These are phyloP conservation scores for Trypethelium eluteriae DNA, from an alignment of 495 filamentous ascomycete genomes.

Conservation along the genomic window DNA sequence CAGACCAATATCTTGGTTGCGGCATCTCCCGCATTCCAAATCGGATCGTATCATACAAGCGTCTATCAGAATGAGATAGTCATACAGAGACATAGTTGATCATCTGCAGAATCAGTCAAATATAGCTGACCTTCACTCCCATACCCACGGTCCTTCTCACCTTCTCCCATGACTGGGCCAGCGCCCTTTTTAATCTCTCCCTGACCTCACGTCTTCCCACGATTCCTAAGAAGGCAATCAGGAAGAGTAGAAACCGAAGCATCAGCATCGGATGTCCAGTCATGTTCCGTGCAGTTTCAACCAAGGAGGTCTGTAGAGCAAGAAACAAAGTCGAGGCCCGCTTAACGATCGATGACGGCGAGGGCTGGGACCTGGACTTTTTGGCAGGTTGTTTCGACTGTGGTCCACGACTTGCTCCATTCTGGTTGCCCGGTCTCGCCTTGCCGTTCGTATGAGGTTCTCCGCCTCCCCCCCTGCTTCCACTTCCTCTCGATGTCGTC, in stretches of 20 bases:
- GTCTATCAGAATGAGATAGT: background rate
- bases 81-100: background rate
- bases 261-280: constrained; percentile 66
- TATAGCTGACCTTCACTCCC: constrained; percentile 97
- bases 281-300: constrained; percentile 54
- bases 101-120: constrained; percentile 41
- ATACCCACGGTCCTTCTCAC: constrained; percentile 80
- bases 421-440: constrained; percentile 18
- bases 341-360: constrained; percentile 34
- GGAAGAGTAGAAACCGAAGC: constrained; percentile 67
- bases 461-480: constrained; percentile 11
- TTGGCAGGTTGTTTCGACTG: constrained; percentile 28
- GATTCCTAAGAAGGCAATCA: constrained; percentile 71
- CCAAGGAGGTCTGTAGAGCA: constrained; percentile 54
- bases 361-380: constrained; percentile 34
- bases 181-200: constrained; percentile 60
- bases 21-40: background rate
- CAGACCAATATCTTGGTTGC: too few relatives aligned
- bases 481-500: constrained; percentile 34
- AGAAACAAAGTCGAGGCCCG: constrained; percentile 44
- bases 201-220: constrained; percentile 67
- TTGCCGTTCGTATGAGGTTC: background rate
- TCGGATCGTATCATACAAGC: background rate
- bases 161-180: constrained; percentile 72
- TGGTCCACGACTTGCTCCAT: background rate